Evolutionary conservation across 2,329 filamentous ascomycete genomes (phyloP).

Genomic region (Penicillium paneum): DNA sequence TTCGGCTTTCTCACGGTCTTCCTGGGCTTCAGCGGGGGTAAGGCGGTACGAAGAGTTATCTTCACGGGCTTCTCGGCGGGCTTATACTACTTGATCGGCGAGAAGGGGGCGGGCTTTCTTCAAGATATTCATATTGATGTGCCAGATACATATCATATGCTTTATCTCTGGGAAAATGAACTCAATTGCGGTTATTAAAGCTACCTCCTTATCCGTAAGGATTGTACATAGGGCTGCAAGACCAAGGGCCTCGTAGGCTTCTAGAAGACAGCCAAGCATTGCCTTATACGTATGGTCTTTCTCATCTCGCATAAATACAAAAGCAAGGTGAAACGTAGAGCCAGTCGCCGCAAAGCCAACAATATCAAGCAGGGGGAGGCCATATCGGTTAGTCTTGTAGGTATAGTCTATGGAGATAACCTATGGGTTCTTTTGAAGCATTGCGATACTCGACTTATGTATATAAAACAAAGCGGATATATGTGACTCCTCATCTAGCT

Average conservation of each 20-base stretch:
- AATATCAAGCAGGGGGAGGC: not conserved
- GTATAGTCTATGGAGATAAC: not conserved
- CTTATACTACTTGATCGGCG: not conserved
- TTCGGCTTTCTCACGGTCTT: no score
- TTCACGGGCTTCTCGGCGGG: no score
- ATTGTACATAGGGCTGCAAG: not conserved
- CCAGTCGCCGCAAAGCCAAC: not conserved
- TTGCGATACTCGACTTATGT: not conserved
- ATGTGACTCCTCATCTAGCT: no score
- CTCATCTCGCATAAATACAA: not conserved
- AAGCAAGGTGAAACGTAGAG: not conserved
- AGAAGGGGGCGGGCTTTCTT: not conserved
- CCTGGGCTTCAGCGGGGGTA: no score
- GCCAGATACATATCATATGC: not conserved
- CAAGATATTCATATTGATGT: not conserved
- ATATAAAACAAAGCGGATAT: no score
- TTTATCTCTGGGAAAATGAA: not conserved
- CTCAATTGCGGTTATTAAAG: not conserved
- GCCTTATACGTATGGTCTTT: not conserved
- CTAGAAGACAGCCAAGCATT: not conserved
- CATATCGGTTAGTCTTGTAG: not conserved
- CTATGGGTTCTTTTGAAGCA: not conserved
- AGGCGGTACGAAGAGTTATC: no score
- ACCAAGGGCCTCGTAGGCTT: not conserved
- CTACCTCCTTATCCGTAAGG: not conserved